These are phyloP conservation scores for Apiotrichum veenhuisii DNA, from an alignment of 1,284 basidiomycete species.

Conservation along the genomic window DNA sequence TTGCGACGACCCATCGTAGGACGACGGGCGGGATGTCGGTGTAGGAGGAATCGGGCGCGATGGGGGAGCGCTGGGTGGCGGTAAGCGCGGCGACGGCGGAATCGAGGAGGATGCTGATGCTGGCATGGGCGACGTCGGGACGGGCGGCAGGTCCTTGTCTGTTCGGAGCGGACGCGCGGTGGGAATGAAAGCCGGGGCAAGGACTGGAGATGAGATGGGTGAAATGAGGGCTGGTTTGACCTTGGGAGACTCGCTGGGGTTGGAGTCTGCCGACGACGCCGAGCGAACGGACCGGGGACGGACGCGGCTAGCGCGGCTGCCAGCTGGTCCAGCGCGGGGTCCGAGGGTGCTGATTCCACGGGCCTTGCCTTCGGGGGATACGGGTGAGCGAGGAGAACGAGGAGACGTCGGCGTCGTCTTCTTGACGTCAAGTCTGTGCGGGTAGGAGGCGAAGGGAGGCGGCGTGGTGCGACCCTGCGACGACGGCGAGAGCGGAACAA, in stretches of 20 bases:
- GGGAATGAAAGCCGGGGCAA: not conserved
- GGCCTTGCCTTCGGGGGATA: constrained; percentile 1
- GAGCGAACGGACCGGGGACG: not conserved
- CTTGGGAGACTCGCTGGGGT: not conserved
- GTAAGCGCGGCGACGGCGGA: constrained; percentile 1
- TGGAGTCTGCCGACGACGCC: not conserved
- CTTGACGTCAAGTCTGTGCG: not conserved
- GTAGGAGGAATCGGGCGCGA: constrained; percentile 13
- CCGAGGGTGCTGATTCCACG: not conserved
- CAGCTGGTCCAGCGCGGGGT: not conserved
- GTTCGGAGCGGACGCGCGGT: not conserved
- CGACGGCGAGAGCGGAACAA: not conserved
- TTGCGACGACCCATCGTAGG: not conserved
- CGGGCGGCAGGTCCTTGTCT: not conserved
- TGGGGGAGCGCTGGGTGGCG: constrained; percentile 12
- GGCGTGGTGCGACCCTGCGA: not conserved
- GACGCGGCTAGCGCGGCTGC: not conserved
- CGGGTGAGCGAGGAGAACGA: not conserved
- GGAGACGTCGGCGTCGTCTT: not conserved
- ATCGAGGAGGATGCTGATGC: not conserved
- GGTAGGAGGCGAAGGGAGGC: not conserved
- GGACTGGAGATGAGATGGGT: not conserved
- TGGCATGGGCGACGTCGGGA: not conserved
- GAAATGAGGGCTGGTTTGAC: not conserved
- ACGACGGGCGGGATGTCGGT: constrained; percentile 3